Base-by-base conservation (phyloP, 345 rosid species). In the Eucalyptus camaldulensis region DNA sequence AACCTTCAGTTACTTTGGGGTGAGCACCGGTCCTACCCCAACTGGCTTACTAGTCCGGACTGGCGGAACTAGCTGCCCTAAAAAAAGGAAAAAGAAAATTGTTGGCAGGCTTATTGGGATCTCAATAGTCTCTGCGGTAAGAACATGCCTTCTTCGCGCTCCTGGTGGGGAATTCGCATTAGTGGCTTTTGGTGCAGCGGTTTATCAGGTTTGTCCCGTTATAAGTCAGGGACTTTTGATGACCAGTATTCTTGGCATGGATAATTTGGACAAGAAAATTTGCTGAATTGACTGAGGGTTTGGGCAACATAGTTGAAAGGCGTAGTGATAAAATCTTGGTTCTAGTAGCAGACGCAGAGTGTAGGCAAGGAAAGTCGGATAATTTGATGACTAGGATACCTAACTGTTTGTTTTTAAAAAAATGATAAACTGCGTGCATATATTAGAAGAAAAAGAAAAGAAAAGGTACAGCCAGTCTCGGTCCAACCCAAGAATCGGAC, bases 121-220 rank as follows among this genome's bases (percentile, higher is more conserved):
- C 91, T 97, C 98, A 45, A 87, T 96, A 87, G 94, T 97, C 92
- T 94, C 99, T 91, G 98, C 97, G 80, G 91, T 95, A 90, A 95
- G 99, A 92, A 94, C 90, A 37, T 99, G 99, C 88, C 98, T 97
- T 91, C 98, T 97, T 93, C 98, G 95, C 85, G 99, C 99, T 90
- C 99, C 99, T 6, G 99, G 99, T 60, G 99, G 99, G 91, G 99
- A 97, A 90, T 97, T 97, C 72, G 99, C 99, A 87, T 97, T 96
- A 90, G 99, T 97, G 92, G 99, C 99, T 89, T 97, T 97, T 87
- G 97, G 99, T 87, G 99, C 96, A 93, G 99, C 99, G 80, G 98
- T 97, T 90, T 96, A 96, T 92, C 99, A 94, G 99, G 99, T 96
- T 88, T 67, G 87, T 81, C 88, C 60, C 62, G 40, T 53, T 69